Conservation (phyloP, 306 rosid genomes). For the Quercus berberidifolia region DNA sequence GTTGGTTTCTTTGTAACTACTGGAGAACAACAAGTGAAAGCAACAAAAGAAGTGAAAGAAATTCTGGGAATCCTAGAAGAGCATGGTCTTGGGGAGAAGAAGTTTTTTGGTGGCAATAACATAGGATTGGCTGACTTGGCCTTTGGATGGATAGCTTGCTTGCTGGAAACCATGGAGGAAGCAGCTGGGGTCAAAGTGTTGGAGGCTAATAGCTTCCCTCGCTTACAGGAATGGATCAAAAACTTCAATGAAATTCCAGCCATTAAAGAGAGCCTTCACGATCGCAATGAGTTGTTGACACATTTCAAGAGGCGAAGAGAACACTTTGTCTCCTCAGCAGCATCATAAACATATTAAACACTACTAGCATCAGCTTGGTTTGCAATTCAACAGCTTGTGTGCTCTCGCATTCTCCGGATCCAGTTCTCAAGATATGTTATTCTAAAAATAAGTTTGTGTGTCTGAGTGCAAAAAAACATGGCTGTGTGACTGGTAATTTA, state of each 20-base stretch:
- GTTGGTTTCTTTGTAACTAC: neutral
- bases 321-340: too few species aligned
- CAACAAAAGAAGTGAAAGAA: constrained; percentile 8
- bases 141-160: constrained; percentile 18
- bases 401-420: too few species aligned
- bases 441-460: too few species aligned
- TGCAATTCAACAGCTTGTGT: too few species aligned
- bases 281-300: neutral
- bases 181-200: constrained; percentile 16
- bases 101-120: constrained; percentile 31
- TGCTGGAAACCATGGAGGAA: constrained; percentile 20
- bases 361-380: too few species aligned
- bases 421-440: too few species aligned
- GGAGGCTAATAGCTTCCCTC: constrained; percentile 19
- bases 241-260: constrained; percentile 26
- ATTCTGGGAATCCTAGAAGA: constrained; percentile 24
- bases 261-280: constrained; percentile 29
- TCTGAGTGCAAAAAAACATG: too few species aligned
- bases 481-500: too few species aligned
- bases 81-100: constrained; percentile 24
- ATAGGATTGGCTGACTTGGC: constrained; percentile 19
- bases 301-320: neutral
- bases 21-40: constrained; percentile 19
- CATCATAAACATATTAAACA: too few species aligned
- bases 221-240: constrained; percentile 29